Evolutionary conservation across 441 rosid genomes (phyloP).

Genomic region (Bocquillonia castaneifolia): DNA sequence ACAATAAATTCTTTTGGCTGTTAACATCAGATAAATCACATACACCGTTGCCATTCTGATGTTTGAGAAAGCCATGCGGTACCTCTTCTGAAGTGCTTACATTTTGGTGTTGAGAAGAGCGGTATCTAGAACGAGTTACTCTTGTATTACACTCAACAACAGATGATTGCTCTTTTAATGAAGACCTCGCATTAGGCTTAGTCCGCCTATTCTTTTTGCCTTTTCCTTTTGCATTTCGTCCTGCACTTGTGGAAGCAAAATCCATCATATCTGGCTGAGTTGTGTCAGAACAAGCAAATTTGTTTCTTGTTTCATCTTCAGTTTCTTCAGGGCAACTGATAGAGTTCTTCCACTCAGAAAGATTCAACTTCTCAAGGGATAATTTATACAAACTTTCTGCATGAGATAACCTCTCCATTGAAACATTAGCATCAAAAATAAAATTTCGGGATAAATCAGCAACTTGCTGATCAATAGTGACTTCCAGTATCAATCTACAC

Average conservation of each 20-base stretch:
- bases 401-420: conserved; percentile 37
- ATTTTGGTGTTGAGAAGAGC: conserved; percentile 47
- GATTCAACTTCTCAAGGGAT: conserved; percentile 56
- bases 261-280: conserved; percentile 18
- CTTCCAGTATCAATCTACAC: conserved; percentile 64
- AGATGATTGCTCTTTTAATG: conserved; percentile 37
- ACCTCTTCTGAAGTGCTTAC: conserved; percentile 28
- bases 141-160: conserved; percentile 42
- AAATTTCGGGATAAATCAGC: conserved; percentile 59
- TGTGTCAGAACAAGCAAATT: conserved; percentile 13
- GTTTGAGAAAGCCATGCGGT: conserved; percentile 29
- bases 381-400: conserved; percentile 60
- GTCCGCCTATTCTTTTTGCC: conserved; percentile 45
- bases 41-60: conserved; percentile 22
- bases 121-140: conserved; percentile 70
- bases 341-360: conserved; percentile 55
- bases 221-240: conserved; percentile 32
- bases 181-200: conserved; percentile 36
- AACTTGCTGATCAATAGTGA: conserved; percentile 51
- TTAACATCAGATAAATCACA: conserved; percentile 25
- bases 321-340: conserved; percentile 28
- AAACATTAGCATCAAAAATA: conserved; percentile 27
- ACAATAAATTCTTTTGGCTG: conserved; percentile 25
- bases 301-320: conserved; percentile 28
- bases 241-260: conserved; percentile 18